Evolutionary conservation across 495 filamentous ascomycete species (phyloP).

Genomic region (Apodospora peruviana): DNA sequence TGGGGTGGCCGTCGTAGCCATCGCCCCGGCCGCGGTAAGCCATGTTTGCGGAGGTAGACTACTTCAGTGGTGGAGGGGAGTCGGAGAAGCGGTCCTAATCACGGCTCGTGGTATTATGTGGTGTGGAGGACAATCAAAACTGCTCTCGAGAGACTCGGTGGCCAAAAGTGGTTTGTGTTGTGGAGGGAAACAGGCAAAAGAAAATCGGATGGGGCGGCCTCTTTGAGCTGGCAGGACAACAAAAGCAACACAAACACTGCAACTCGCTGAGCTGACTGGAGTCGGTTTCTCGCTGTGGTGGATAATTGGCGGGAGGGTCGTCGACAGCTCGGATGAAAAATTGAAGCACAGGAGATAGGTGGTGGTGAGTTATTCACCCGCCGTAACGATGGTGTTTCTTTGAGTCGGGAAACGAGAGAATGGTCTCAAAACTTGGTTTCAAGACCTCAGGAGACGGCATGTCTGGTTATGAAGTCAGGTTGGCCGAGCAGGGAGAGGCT

Average conservation of each 20-base stretch:
- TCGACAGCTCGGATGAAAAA: background rate
- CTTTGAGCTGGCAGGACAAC: background rate
- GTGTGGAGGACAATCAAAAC: background rate
- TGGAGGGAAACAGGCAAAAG: background rate
- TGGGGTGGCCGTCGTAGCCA: constrained; percentile 55
- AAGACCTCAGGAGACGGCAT: constrained; percentile 19
- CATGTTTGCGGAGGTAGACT: constrained; percentile 28
- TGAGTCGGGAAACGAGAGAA: constrained; percentile 10
- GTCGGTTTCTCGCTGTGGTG: background rate
- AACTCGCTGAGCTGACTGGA: background rate
- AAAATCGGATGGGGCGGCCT: background rate
- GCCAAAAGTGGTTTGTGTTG: background rate
- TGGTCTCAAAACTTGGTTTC: constrained; percentile 21
- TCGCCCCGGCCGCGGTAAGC: constrained; percentile 44
- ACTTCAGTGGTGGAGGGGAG: background rate
- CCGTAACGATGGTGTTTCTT: constrained; percentile 8
- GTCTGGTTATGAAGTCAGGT: constrained; percentile 16
- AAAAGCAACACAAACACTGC: background rate
- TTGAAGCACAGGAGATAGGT: background rate
- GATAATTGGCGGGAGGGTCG: background rate
- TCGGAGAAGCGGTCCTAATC: background rate
- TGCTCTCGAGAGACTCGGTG: background rate
- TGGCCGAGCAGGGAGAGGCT: constrained; percentile 1
- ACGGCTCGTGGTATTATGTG: background rate
- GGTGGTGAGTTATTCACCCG: constrained; percentile 1